phyloP scores from a whole-genome alignment of 352 stramenopile genomes.

The Phytophthora melonis region DNA sequence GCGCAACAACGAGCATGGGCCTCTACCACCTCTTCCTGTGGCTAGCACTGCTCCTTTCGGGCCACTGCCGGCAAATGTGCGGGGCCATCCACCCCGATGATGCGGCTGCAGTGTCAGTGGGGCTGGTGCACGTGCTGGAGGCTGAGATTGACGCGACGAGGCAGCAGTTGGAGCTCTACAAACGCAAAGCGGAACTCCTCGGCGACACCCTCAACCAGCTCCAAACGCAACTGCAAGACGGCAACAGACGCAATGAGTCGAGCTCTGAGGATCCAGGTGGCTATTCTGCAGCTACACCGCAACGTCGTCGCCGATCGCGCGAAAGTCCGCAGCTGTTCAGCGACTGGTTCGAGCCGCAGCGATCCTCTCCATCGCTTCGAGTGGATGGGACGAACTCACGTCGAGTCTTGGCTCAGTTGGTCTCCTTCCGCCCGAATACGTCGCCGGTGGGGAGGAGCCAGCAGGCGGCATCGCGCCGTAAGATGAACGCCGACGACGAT shows the following conservation, averaged over 20 bases:
- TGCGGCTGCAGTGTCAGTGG: background rate
- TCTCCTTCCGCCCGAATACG: slow-evolving; percentile 34
- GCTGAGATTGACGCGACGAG: slow-evolving; percentile 34
- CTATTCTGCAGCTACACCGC: background rate
- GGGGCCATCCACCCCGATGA: background rate
- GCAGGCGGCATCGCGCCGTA: slow-evolving; percentile 13
- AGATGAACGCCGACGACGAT: slow-evolving; percentile 7
- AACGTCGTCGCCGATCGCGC: slow-evolving; percentile 4
- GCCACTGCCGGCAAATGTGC: slow-evolving; percentile 7
- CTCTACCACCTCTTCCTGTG: slow-evolving; percentile 3
- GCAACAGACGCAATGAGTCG: background rate
- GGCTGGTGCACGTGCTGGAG: slow-evolving; percentile 18
- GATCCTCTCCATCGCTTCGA: slow-evolving; percentile 1
- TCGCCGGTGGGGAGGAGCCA: slow-evolving; percentile 24
- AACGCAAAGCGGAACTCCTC: slow-evolving; percentile 31
- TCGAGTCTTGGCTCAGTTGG: slow-evolving; percentile 18
- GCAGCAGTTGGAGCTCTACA: slow-evolving; percentile 31
- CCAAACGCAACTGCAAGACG: slow-evolving; percentile 1
- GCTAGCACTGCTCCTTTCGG: slow-evolving; percentile 17
- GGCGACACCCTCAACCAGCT: slow-evolving; percentile 1
- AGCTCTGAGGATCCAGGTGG: background rate
- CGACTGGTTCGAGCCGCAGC: slow-evolving; percentile 36
- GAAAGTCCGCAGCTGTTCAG: slow-evolving; percentile 30
- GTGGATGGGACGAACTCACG: slow-evolving; percentile 1
- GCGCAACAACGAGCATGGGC: slow-evolving; percentile 1